Evolutionary conservation across 768 basidiomycete genomes (phyloP).

Genomic region (Roridomyces roridus): DNA sequence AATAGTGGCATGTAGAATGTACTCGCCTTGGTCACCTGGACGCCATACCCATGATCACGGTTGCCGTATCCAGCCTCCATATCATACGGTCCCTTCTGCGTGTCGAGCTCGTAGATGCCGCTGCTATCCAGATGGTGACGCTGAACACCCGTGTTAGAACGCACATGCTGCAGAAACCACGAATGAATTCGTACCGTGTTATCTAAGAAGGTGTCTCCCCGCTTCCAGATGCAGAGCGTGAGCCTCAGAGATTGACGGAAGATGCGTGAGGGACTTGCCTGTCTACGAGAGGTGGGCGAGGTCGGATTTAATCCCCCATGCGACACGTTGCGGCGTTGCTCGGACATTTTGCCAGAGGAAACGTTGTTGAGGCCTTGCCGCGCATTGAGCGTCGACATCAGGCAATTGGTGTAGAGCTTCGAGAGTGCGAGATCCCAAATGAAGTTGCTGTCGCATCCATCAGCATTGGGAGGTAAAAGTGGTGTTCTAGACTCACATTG

Average conservation of each 20-base stretch:
- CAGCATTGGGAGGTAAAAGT: background rate
- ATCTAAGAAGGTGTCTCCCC: conserved; percentile 18
- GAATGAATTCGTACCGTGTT: background rate
- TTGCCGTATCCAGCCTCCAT: conserved; percentile 7
- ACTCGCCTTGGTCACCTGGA: conserved; percentile 46
- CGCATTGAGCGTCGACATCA: conserved; percentile 56
- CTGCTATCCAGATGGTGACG: conserved; percentile 19
- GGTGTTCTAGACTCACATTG: conserved; percentile 40
- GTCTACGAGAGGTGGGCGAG: conserved; percentile 3
- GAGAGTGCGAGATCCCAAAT: conserved; percentile 54
- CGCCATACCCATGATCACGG: conserved; percentile 37
- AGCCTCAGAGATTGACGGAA: background rate
- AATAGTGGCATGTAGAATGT: background rate
- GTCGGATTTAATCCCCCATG: conserved; percentile 3
- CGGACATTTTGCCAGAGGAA: conserved; percentile 29
- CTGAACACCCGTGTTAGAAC: background rate
- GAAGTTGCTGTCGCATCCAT: conserved; percentile 45
- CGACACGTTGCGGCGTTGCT: conserved; percentile 30
- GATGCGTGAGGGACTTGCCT: background rate
- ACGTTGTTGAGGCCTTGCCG: conserved; percentile 40
- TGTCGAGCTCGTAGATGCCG: conserved; percentile 38
- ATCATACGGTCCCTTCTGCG: conserved; percentile 29
- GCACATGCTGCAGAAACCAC: too few relatives aligned
- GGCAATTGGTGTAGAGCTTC: conserved; percentile 55
- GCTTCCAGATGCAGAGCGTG: conserved; percentile 1